phyloP scores from a whole-genome alignment of 2,329 filamentous ascomycete species.

The Ophiostoma triangulosporum region DNA sequence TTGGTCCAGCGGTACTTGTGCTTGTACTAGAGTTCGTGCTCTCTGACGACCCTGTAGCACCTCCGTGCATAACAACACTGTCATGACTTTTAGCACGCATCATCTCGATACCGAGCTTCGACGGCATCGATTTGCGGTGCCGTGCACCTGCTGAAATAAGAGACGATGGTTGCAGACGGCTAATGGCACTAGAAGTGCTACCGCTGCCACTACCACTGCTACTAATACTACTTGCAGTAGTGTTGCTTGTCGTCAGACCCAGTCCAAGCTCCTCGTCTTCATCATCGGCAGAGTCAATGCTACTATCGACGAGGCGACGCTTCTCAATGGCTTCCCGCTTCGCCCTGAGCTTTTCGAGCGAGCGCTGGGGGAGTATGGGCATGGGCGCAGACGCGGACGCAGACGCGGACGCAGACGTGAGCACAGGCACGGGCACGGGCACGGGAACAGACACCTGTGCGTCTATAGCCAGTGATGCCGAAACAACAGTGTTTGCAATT shows the following conservation, averaged over 20 bases:
- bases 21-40: slow-evolving; percentile 23
- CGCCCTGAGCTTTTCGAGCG: slow-evolving; percentile 58
- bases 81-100: slow-evolving; percentile 93
- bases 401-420: slow-evolving; percentile 26
- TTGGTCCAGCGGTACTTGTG: slow-evolving; percentile 24
- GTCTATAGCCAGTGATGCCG: slow-evolving; percentile 40
- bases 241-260: slow-evolving; percentile 11
- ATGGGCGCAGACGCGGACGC: neutral
- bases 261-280: slow-evolving; percentile 80
- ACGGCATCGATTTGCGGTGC: slow-evolving; percentile 48
- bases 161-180: slow-evolving; percentile 11
- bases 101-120: slow-evolving; percentile 92
- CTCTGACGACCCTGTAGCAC: slow-evolving; percentile 26
- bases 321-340: slow-evolving; percentile 67
- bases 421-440: slow-evolving; percentile 9
- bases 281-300: slow-evolving; percentile 78
- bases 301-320: slow-evolving; percentile 50
- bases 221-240: slow-evolving; percentile 21
- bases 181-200: neutral
- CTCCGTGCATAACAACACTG: slow-evolving; percentile 38
- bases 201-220: slow-evolving; percentile 24
- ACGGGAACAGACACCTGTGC: slow-evolving; percentile 30
- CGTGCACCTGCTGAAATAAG: slow-evolving; percentile 14
- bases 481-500: slow-evolving; percentile 28
- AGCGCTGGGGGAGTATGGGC: slow-evolving; percentile 44